Evolutionary conservation across 495 filamentous ascomycete species (phyloP), one percentile per base, ranked within the genome.

Genomic region (Penicillium riverlandense): DNA sequence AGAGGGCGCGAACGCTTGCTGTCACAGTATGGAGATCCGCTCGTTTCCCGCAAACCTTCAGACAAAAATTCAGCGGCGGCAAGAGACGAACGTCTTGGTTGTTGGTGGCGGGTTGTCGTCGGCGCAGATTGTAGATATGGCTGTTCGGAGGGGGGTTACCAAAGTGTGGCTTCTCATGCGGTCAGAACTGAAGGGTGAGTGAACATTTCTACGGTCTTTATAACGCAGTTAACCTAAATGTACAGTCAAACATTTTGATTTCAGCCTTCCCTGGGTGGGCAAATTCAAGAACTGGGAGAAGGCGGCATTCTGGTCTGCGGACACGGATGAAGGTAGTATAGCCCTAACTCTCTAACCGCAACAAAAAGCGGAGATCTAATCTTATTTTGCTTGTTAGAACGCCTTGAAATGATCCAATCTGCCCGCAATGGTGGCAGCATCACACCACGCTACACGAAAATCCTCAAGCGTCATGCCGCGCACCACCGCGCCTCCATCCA

Each of bases 211-310:
- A n/a, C 35, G 8, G 7, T 38, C 16, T 28, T 30, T 11, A 1
- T 14, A 11, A 7, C 29, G 2, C 6, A 28, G 8, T 16, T 29
- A 14, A n/a, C 3, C 16, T n/a, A 49, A 15, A 11, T 22, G 14
- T 27, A 27, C 29, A 71, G 72, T 83, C 33, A 83, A 83, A 50
- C 76, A 77, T 44, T 83, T 85, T 48, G 80, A 85, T 49, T 63
- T 83, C 47, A 71, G 71, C 44, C 64, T 85, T 11, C 66, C 65
- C 29, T 85, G 81, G 81, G 75, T 85, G 58, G 77, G 77, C 22
- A 85, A 85, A 48, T 83, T 77, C 52, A 74, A 75, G n/a, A 83
- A 83, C 57, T 71, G 67, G 54, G 71, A 80, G 45, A 77, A 81
- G 46, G 72, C 81, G 22, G 66, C 68, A 2, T 85, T 83, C 52